Base-by-base conservation (phyloP, 1,284 basidiomycete genomes). In the Sporisorium scitamineum region DNA sequence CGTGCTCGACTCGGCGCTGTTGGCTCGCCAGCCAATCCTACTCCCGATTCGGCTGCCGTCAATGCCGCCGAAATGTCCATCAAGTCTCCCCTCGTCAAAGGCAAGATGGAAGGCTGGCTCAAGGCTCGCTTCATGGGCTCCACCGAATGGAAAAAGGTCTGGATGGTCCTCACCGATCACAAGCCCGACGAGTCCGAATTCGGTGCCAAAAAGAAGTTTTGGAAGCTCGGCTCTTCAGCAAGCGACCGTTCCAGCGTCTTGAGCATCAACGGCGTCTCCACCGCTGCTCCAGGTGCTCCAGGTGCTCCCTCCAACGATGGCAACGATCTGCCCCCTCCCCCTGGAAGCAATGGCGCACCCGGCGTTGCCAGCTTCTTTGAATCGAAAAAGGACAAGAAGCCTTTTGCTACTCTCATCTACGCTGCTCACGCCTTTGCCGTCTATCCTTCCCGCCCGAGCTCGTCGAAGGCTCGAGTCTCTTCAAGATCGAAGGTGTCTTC, bases 131-230 rank as follows among this genome's bases (percentile, higher is more conserved):
- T 97, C 54, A 93, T 95, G 54, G 95, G 95, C 18, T 94, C 95
- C 80, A 96, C 93, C 1, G 94, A 97, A 79, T 99, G 96, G 96
- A 94, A 94, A 81, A 90, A 90, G 54, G 89, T 95, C 60, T 99
- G 94, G 93, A 91, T 95, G 88, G 90, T 92, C 7, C 88, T 97
- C 16, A 76, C 77, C 44, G 78, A 72, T 42, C 76, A 80, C 68
- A 74, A 76, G 61, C 67, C 66, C 14, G 69, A 70, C 54, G 71
- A 71, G 50, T 62, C 67, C 27, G 80, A 81, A 8, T 70, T 75
- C 11, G 73, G 70, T 26, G 61, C 54, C n/a, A 74, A 70, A 45
- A 76, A 76, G 42, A 79, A 71, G 61, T 81, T 80, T 32, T 70
- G 79, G 76, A 78, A 78, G 48, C 61, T 74, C 27, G 68, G 75